A percentile compares a stretch with the other conserved stretches of the same genome.
Conservation (phyloP, 2,329 filamentous ascomycete genomes). For the Sphaerulina musiva region DNA sequence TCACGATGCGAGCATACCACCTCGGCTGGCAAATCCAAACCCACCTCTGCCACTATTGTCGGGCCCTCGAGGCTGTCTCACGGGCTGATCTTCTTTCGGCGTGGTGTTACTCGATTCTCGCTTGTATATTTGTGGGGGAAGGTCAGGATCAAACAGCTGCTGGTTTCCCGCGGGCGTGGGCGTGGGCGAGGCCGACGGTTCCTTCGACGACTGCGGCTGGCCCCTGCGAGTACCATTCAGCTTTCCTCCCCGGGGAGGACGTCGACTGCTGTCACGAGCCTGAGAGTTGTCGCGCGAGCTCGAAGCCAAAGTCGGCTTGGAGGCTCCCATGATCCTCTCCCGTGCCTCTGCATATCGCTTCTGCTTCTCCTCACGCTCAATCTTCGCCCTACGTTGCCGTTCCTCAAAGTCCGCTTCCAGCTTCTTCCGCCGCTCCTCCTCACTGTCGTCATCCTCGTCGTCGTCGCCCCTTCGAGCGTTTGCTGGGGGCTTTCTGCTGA, state of each 20-base stretch:
- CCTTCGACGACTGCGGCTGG: slow-evolving; percentile 32
- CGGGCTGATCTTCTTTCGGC: slow-evolving; percentile 58
- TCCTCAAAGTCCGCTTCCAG: slow-evolving; percentile 66
- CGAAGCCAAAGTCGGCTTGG: slow-evolving; percentile 27
- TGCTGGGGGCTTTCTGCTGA: slow-evolving; percentile 69
- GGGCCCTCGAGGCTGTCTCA: slow-evolving; percentile 70
- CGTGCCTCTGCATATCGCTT: slow-evolving; percentile 81
- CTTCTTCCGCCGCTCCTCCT: slow-evolving; percentile 55
- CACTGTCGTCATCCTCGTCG: slow-evolving; percentile 55
- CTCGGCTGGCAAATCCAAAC: slow-evolving; percentile 66
- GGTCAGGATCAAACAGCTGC: slow-evolving; percentile 74
- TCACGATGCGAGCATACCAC: slow-evolving; percentile 35
- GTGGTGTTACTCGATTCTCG: slow-evolving; percentile 43
- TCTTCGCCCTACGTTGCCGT: slow-evolving; percentile 67
- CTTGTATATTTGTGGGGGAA: slow-evolving; percentile 48
- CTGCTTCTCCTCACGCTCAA: slow-evolving; percentile 82
- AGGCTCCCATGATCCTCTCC: slow-evolving; percentile 75
- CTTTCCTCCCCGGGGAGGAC: slow-evolving; percentile 14
- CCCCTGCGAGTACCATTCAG: slow-evolving; percentile 35
- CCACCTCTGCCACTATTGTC: slow-evolving; percentile 70
- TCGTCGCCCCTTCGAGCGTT: slow-evolving; percentile 54
- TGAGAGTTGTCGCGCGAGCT: slow-evolving; percentile 31
- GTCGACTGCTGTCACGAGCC: slow-evolving; percentile 23
- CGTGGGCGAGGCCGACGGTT: slow-evolving; percentile 30
- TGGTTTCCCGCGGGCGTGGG: slow-evolving; percentile 35